A percentile compares a stretch with the other conserved stretches of the same genome.
Conservation (phyloP, 352 stramenopile genomes). For the Phytophthora pseudosyringae region DNA sequence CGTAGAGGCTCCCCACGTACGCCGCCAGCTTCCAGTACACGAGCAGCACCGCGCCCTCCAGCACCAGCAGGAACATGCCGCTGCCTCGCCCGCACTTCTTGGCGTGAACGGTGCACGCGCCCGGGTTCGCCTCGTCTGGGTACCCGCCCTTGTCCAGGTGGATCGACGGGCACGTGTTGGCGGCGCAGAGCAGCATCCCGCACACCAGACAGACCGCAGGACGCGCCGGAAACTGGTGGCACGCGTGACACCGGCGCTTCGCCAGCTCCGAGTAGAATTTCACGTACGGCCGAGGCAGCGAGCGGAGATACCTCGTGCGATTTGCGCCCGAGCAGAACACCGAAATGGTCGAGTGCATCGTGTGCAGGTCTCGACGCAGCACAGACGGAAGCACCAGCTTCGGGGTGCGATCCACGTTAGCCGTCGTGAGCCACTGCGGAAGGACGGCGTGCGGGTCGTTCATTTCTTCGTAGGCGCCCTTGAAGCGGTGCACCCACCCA, state of each 20-base stretch:
- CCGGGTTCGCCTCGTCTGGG: slow-evolving; percentile 80
- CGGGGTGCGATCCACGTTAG: slow-evolving; percentile 51
- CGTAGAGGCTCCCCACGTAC: slow-evolving; percentile 84
- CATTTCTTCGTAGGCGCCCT: slow-evolving; percentile 81
- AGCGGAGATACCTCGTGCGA: slow-evolving; percentile 75
- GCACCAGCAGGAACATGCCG: slow-evolving; percentile 83
- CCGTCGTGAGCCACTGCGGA: slow-evolving; percentile 77
- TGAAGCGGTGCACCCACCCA: slow-evolving; percentile 73
- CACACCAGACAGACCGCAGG: slow-evolving; percentile 89
- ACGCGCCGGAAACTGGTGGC: slow-evolving; percentile 80
- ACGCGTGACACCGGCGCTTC: slow-evolving; percentile 78
- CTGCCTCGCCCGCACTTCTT: slow-evolving; percentile 87
- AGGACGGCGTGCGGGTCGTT: slow-evolving; percentile 71
- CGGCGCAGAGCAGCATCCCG: slow-evolving; percentile 79
- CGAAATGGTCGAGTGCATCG: slow-evolving; percentile 79
- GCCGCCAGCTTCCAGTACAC: slow-evolving; percentile 89
- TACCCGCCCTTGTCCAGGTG: slow-evolving; percentile 75
- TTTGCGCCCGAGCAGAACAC: slow-evolving; percentile 68
- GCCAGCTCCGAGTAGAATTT: slow-evolving; percentile 88
- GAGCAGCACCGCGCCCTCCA: slow-evolving; percentile 85
- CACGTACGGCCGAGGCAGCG: slow-evolving; percentile 77
- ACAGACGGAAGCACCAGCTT: slow-evolving; percentile 50
- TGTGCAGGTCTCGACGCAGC: slow-evolving; percentile 73
- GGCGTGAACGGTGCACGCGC: slow-evolving; percentile 83
- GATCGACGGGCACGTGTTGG: slow-evolving; percentile 80